phyloP scores from a whole-genome alignment of 257 asterid species.

The Orobanche coerulescens region DNA sequence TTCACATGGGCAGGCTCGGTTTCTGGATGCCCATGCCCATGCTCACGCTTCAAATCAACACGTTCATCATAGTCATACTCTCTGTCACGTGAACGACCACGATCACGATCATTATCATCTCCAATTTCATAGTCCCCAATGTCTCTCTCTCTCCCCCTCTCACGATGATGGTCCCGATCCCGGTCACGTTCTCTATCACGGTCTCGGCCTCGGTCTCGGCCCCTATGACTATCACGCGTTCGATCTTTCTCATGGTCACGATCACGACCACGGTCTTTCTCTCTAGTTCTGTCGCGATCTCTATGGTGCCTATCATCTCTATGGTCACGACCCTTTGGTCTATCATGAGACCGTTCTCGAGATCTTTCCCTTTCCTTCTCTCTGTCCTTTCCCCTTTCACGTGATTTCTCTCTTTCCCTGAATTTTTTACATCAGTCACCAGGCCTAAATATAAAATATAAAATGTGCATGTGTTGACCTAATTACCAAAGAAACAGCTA shows the following conservation, averaged over 20 bases:
- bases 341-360: conserved; percentile 75
- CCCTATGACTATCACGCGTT: conserved; percentile 52
- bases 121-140: conserved; percentile 34
- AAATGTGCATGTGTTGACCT: no score
- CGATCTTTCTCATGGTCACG: conserved; percentile 48
- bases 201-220: conserved; percentile 38
- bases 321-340: conserved; percentile 72
- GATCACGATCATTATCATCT: conserved; percentile 37
- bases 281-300: conserved; percentile 75
- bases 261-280: conserved; percentile 51
- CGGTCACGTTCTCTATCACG: conserved; percentile 41
- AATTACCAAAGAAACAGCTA: no score
- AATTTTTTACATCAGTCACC: conserved; percentile 13
- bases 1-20: conserved; percentile 35
- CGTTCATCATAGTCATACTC: conserved; percentile 42
- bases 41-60: conserved; percentile 37
- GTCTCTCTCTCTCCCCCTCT: conserved; percentile 48
- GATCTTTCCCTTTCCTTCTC: conserved; percentile 65
- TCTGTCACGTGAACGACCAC: conserved; percentile 46
- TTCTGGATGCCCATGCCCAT: conserved; percentile 39
- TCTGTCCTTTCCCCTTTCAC: conserved; percentile 63
- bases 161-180: conserved; percentile 27
- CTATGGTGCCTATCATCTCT: conserved; percentile 83
- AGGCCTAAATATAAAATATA: background rate
- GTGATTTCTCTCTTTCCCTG: conserved; percentile 86